Evolutionary conservation across 768 basidiomycete genomes (phyloP), one percentile per base, ranked within the genome.

Genomic region (Mycena latifolia): DNA sequence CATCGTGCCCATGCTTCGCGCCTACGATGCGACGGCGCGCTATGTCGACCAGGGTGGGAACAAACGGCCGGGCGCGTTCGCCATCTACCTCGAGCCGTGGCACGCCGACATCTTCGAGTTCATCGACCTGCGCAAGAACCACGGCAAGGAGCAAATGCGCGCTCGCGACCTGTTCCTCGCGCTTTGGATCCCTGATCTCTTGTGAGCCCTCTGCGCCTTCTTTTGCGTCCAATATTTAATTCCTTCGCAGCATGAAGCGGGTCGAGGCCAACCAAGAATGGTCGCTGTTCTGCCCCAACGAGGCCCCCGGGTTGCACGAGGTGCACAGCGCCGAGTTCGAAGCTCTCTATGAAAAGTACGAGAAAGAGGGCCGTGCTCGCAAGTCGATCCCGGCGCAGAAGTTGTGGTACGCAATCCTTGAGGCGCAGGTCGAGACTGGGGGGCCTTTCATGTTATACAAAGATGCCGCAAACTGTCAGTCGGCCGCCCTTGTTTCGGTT

Each of bases 21-120:
- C 94, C 0, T 99, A 92, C 78, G 97, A 99, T 74, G 95, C 97
- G 28, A 99, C 98, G 9, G 98, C 98, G 27, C 95, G 98, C 35
- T 99, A 99, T 73, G 98, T 99, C 62, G 98, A 99, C 77, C 97
- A 99, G 76, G 98, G 98, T 56, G 98, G 98, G 24, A 99, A 99
- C 87, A 99, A 99, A 82, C 93, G 98, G 29, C 98, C 98, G 1
- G 98, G 98, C 66, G 98, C 98, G 1, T 98, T 99, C 72, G 93
- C 98, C 25, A 93, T 99, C 78, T 99, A 99, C 81, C 85, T 99
- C 74, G 98, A 99, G 80, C 98, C 98, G 15, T 99, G 98, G 98
- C 98, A 99, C 76, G 88, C 94, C n/a, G 98, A 99, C 78, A 79
- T 99, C 76, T 98, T 99, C 73, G 96, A 98, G 63, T 99, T 99